Conservation (phyloP, 2,329 filamentous ascomycete species). For the Fusarium liriodendri region DNA sequence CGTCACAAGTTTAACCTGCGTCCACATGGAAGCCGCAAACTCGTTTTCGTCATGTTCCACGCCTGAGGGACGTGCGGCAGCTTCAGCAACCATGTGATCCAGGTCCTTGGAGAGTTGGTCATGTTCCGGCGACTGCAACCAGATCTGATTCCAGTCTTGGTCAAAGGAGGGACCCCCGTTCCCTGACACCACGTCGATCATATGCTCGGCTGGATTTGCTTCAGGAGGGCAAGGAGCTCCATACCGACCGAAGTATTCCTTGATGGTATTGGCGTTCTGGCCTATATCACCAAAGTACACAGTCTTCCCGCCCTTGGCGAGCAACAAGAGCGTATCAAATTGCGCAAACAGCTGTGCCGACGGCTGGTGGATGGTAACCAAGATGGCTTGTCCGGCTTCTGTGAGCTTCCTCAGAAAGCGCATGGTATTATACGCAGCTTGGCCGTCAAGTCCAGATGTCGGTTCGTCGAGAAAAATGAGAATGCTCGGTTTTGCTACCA, state of each 20-base stretch:
- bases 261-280: background rate
- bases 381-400: conserved; percentile 70
- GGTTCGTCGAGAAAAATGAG: background rate
- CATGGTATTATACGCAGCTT: background rate
- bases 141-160: background rate
- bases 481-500: conserved; percentile 66
- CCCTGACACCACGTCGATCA: background rate
- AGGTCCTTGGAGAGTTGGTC: background rate
- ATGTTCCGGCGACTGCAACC: background rate
- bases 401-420: conserved; percentile 65
- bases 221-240: background rate
- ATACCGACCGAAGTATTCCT: background rate
- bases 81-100: background rate
- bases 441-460: background rate
- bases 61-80: background rate
- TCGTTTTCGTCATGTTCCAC: background rate
- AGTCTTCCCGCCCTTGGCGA: conserved; percentile 69
- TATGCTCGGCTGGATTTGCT: background rate
- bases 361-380: conserved; percentile 75
- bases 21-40: background rate
- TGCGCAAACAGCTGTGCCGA: conserved; percentile 71
- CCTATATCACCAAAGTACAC: conserved; percentile 62
- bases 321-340: conserved; percentile 70
- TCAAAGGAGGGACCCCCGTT: background rate
- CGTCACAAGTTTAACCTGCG: background rate